Percentiles rank a stretch among this genome's conserved stretches.
Evolutionary conservation across 495 filamentous ascomycete genomes (phyloP).

Genomic region (Talaromyces stipitatus): DNA sequence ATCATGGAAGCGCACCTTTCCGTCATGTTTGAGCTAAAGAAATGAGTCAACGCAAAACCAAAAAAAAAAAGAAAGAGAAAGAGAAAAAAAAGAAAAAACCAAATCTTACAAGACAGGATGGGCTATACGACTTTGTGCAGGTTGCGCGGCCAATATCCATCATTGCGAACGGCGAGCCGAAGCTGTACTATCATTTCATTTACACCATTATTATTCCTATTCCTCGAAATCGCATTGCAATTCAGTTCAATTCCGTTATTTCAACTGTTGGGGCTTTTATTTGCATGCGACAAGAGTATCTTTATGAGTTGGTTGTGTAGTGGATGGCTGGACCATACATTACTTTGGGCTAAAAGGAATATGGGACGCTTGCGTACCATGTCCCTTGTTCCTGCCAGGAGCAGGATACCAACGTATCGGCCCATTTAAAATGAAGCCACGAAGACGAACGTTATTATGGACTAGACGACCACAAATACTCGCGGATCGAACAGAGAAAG

Average conservation of each 20-base stretch:
- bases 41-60: neutral
- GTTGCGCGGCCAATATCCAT: neutral
- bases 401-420: neutral
- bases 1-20: neutral
- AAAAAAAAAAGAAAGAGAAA: too few species aligned
- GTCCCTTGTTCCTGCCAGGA: neutral
- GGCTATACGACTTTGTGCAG: neutral
- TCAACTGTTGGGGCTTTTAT: neutral
- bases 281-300: neutral
- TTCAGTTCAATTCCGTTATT: neutral
- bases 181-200: constrained; percentile 1
- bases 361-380: neutral
- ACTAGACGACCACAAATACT: constrained; percentile 19
- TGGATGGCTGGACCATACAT: constrained; percentile 4
- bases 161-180: neutral
- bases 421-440: constrained; percentile 15
- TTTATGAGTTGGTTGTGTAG: neutral
- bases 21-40: neutral
- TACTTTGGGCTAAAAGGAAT: neutral
- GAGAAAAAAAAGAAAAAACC: too few species aligned
- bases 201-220: neutral
- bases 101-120: too few species aligned
- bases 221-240: neutral
- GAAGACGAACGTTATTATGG: constrained; percentile 31
- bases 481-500: neutral